Evolutionary conservation across 2,329 filamentous ascomycete genomes (phyloP).

Genomic region (Cladosporium sp.): DNA sequence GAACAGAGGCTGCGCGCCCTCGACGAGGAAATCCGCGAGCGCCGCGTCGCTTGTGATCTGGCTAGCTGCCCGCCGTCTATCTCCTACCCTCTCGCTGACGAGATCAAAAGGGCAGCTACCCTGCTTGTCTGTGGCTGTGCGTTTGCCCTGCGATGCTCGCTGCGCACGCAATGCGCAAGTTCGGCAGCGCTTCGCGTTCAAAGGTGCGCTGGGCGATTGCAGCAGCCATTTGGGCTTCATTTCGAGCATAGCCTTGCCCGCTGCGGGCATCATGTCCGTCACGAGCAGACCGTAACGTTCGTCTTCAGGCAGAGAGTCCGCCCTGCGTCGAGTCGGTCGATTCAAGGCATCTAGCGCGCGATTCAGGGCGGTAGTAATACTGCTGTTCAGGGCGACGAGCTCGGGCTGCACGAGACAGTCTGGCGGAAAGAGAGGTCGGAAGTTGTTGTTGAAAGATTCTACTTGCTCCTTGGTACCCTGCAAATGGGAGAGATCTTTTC

Average conservation of each 20-base stretch:
- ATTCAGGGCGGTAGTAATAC: constrained; percentile 29
- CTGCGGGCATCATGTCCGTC: constrained; percentile 37
- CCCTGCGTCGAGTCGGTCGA: constrained; percentile 29
- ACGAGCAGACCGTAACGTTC: constrained; percentile 36
- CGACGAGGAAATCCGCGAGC: constrained; percentile 31
- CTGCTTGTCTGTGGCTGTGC: constrained; percentile 35
- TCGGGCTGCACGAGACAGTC: constrained; percentile 35
- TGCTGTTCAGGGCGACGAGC: constrained; percentile 28
- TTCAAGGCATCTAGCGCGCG: constrained; percentile 23
- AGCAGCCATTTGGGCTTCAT: constrained; percentile 52
- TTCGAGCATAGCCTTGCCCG: constrained; percentile 37
- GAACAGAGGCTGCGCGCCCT: constrained; percentile 40
- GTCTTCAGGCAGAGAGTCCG: constrained; percentile 31
- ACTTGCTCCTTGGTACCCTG: constrained; percentile 32
- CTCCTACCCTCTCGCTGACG: constrained; percentile 32
- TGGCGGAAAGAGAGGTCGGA: constrained; percentile 32
- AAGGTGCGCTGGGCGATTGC: constrained; percentile 48
- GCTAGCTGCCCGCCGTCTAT: constrained; percentile 28
- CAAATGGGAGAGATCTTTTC: constrained; percentile 36
- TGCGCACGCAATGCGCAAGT: constrained; percentile 48
- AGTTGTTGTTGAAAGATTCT: constrained; percentile 28
- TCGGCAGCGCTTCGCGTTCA: constrained; percentile 43
- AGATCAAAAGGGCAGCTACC: constrained; percentile 44
- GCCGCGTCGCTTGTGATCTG: constrained; percentile 27
- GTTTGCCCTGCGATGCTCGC: constrained; percentile 28